phyloP scores from a whole-genome alignment of 1,284 basidiomycete species.

The Coniferiporia weirii region DNA sequence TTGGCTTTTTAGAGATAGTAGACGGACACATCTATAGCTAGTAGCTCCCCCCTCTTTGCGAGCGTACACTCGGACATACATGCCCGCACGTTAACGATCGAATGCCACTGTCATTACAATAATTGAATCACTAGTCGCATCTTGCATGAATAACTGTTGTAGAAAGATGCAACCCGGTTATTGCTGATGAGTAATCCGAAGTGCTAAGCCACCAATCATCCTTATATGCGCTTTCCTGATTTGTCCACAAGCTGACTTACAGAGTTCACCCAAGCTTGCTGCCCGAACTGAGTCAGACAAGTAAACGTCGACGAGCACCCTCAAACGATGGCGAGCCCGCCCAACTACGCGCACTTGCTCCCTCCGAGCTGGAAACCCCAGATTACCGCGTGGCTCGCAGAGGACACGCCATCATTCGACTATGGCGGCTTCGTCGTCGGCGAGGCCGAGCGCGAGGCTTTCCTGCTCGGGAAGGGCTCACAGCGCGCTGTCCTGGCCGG shows the following conservation, averaged over 20 bases:
- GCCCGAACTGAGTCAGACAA: too few species aligned
- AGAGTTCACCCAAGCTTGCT: neutral
- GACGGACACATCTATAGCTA: neutral
- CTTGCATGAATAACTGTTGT: neutral
- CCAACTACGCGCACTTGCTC: slow-evolving; percentile 53
- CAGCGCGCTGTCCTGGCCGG: slow-evolving; percentile 83
- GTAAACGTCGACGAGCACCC: neutral
- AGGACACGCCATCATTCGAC: slow-evolving; percentile 96
- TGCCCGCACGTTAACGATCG: neutral
- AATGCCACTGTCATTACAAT: neutral
- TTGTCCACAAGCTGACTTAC: neutral
- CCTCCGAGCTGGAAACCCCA: slow-evolving; percentile 89
- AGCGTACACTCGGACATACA: neutral
- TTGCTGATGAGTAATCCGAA: neutral
- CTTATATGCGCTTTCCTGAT: neutral
- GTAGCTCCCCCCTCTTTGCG: neutral
- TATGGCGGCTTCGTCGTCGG: slow-evolving; percentile 98
- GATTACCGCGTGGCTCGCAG: slow-evolving; percentile 80
- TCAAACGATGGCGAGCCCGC: slow-evolving; percentile 4
- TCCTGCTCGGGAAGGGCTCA: slow-evolving; percentile 83
- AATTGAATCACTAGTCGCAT: neutral
- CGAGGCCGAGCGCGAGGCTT: slow-evolving; percentile 81
- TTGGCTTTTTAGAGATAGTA: neutral
- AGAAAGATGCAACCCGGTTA: neutral
- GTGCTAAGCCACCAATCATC: too few species aligned